Conservation (phyloP, 1,284 basidiomycete genomes). For the Pterulicium gracile region DNA sequence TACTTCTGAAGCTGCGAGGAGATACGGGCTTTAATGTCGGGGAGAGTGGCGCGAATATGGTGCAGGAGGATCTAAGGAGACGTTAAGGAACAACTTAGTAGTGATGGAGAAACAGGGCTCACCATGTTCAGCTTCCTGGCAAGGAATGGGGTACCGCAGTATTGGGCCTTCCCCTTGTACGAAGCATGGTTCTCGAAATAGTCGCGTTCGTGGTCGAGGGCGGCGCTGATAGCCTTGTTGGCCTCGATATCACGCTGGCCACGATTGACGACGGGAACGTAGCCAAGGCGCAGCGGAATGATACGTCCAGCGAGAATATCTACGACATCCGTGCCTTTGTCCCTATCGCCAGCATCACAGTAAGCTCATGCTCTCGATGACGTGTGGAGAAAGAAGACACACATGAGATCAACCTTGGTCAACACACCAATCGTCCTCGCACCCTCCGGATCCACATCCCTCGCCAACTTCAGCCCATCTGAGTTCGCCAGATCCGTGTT, state of each 20-base stretch:
- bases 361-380: neutral
- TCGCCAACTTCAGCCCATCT: conserved; percentile 91
- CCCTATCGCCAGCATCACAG: conserved; percentile 38
- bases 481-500: conserved; percentile 98
- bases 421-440: conserved; percentile 94
- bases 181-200: conserved; percentile 93
- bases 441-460: conserved; percentile 95
- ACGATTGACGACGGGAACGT: conserved; percentile 96
- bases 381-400: conserved; percentile 19
- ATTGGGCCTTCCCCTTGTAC: conserved; percentile 89
- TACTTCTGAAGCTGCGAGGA: conserved; percentile 80
- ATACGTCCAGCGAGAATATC: conserved; percentile 96
- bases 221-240: conserved; percentile 74
- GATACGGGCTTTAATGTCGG: conserved; percentile 95
- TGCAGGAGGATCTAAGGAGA: conserved; percentile 83
- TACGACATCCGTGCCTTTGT: conserved; percentile 93
- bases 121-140: conserved; percentile 95
- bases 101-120: conserved; percentile 14
- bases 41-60: conserved; percentile 92
- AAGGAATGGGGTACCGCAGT: conserved; percentile 96
- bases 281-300: conserved; percentile 91
- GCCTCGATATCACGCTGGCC: conserved; percentile 94
- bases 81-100: conserved; percentile 5
- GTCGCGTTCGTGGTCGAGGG: conserved; percentile 81
- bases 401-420: conserved; percentile 98